Evolutionary conservation across 768 basidiomycete genomes (phyloP).

Genomic region (Holtermanniella nyarrowii): DNA sequence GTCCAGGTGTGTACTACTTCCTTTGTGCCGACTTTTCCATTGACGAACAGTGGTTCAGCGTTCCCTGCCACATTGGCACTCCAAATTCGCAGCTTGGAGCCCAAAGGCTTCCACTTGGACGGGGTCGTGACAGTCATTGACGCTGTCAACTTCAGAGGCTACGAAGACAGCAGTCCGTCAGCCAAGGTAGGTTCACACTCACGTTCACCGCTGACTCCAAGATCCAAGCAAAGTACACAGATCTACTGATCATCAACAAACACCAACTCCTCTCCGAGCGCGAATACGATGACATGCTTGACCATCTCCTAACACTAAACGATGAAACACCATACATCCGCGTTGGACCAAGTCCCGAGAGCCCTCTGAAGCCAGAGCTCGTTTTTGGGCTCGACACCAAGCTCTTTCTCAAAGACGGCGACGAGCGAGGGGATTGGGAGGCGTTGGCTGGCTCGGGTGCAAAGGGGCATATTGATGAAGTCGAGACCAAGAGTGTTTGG

Average conservation of each 20-base stretch:
- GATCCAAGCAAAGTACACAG: constrained; percentile 72
- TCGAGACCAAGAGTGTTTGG: constrained; percentile 64
- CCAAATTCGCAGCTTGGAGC: constrained; percentile 82
- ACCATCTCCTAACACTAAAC: constrained; percentile 80
- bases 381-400: constrained; percentile 87
- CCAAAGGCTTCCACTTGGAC: constrained; percentile 71
- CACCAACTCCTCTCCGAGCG: constrained; percentile 72
- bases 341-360: constrained; percentile 45
- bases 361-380: constrained; percentile 61
- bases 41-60: constrained; percentile 62
- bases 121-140: constrained; percentile 78
- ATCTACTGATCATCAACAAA: constrained; percentile 86
- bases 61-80: constrained; percentile 93
- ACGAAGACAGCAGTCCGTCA: constrained; percentile 83
- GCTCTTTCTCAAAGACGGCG: constrained; percentile 47
- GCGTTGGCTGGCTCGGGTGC: constrained; percentile 5
- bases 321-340: constrained; percentile 77
- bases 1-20: constrained; percentile 59
- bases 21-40: not conserved
- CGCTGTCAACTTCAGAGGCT: constrained; percentile 73
- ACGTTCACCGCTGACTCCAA: constrained; percentile 3
- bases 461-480: constrained; percentile 62
- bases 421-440: constrained; percentile 27
- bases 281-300: constrained; percentile 67
- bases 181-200: constrained; percentile 57